Evolutionary conservation across 164 flowering plant genomes (phyloP).

Genomic region (Aristolochia contorta): DNA sequence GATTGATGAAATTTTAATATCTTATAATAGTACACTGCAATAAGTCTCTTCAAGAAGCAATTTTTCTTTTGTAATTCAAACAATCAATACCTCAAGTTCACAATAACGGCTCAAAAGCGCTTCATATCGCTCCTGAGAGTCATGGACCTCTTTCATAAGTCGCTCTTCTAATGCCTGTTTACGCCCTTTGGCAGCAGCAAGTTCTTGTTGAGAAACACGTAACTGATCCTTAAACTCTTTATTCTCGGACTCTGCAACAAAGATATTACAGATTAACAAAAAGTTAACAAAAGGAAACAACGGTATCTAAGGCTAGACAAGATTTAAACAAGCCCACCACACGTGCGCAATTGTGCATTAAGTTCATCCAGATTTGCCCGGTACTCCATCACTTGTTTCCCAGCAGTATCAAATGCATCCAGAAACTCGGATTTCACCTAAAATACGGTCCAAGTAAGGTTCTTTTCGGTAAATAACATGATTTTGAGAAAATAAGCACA

Average conservation of each 20-base stretch:
- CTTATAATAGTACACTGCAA: too few relatives aligned
- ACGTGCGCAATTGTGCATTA: constrained; percentile 32
- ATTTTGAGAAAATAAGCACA: too few relatives aligned
- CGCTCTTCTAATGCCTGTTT: constrained; percentile 66
- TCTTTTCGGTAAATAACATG: too few relatives aligned
- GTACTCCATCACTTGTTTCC: constrained; percentile 56
- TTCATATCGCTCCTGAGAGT: constrained; percentile 49
- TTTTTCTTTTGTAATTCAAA: not conserved
- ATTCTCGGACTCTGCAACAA: constrained; percentile 58
- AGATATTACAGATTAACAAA: not conserved
- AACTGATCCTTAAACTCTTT: constrained; percentile 50
- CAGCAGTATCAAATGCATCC: constrained; percentile 69
- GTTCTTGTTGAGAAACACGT: constrained; percentile 67
- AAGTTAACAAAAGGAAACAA: too few relatives aligned
- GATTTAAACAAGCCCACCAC: constrained; percentile 34
- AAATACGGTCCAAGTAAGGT: not conserved
- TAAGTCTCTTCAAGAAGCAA: too few relatives aligned
- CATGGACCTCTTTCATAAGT: constrained; percentile 60
- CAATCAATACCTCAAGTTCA: constrained; percentile 63
- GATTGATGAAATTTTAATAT: too few relatives aligned
- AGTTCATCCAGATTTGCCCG: constrained; percentile 44
- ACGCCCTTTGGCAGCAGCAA: constrained; percentile 88
- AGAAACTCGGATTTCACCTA: constrained; percentile 84
- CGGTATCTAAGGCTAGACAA: too few relatives aligned
- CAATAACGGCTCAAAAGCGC: constrained; percentile 40